Evolutionary conservation across 2,329 filamentous ascomycete genomes (phyloP), one percentile per base, ranked within the genome.

Genomic region (Nigrograna mackinnonii): DNA sequence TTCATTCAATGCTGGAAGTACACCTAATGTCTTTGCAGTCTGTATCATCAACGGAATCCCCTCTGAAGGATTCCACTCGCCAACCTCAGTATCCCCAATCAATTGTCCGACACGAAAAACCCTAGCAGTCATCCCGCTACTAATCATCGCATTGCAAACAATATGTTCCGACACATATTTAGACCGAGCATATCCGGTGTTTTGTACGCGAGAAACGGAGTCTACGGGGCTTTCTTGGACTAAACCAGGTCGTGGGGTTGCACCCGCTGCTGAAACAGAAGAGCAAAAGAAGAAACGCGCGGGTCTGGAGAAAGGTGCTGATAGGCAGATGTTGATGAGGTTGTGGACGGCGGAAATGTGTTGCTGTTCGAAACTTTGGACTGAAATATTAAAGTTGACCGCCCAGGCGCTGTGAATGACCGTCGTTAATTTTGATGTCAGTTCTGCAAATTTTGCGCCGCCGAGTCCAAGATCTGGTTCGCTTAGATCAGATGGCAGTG

Each of bases 341-440:
- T 79, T 73, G 2, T 59, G 57, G 1, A 73, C 67, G 1, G 74
- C 76, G 2, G 55, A 60, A 16, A 82, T 70, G 44, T 69, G 66
- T 19, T 76, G 70, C 6, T 43, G 37, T 35, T 79, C 78, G 47
- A 82, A 81, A 39, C 69, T 76, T 2, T 66, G 62, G 1, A 82
- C 66, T 1, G 66, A 65, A 49, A 80, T 70, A 55, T 79, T 80
- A 66, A 82, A 82, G 56, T 82, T 81, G 20, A 82, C 79, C 1
- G 75, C 66, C 78, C 78, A 80, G 0, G 78, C 76, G 46, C 69
- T 69, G 62, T 81, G 77, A 19, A 81, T 74, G 16, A 79, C 68
- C 11, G 59, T 56, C 0, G 70, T 70, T 1, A 80, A 53, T 2
- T 36, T 53, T 0, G 35, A 41, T 4, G 34, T 39, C 5, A 66